A percentile compares a stretch with the other conserved stretches of the same genome.
Conservation (phyloP, 306 rosid genomes). For the Lagenaria siceraria region DNA sequence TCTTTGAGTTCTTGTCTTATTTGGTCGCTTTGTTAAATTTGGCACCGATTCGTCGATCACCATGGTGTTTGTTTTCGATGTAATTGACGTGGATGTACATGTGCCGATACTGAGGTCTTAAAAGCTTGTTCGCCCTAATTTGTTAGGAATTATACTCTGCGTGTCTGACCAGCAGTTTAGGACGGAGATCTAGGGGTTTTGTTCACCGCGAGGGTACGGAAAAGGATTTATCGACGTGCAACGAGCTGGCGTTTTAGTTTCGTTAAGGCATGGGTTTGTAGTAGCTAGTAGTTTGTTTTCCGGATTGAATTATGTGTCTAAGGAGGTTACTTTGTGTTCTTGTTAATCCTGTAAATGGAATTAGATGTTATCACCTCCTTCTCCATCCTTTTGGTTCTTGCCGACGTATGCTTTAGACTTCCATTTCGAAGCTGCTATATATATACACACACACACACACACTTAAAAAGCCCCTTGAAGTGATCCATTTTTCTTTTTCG, state of each 20-base stretch:
- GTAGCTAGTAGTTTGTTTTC: not conserved
- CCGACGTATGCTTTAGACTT: not conserved
- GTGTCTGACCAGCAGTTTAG: not conserved
- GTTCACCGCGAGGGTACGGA: not conserved
- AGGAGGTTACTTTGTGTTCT: not conserved
- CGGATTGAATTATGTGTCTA: not conserved
- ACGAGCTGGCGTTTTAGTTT: not conserved
- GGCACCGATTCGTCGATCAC: not conserved
- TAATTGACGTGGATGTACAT: not conserved
- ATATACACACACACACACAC: no score
- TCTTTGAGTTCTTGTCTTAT: not conserved
- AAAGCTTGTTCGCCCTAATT: slow-evolving; percentile 2
- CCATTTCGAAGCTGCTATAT: not conserved
- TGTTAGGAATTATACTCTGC: not conserved
- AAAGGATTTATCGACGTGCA: not conserved
- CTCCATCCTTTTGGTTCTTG: not conserved
- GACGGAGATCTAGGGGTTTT: not conserved
- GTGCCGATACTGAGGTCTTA: not conserved
- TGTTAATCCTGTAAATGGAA: not conserved
- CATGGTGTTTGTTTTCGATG: not conserved
- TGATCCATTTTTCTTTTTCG: not conserved
- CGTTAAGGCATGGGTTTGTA: not conserved
- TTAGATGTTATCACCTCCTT: not conserved
- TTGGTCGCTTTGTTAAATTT: not conserved
- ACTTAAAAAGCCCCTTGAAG: not conserved